Percentiles rank a stretch among this genome's conserved stretches.
These are phyloP conservation scores for Melampsora medusae DNA, from an alignment of 1,284 basidiomycete species.

Conservation along the genomic window DNA sequence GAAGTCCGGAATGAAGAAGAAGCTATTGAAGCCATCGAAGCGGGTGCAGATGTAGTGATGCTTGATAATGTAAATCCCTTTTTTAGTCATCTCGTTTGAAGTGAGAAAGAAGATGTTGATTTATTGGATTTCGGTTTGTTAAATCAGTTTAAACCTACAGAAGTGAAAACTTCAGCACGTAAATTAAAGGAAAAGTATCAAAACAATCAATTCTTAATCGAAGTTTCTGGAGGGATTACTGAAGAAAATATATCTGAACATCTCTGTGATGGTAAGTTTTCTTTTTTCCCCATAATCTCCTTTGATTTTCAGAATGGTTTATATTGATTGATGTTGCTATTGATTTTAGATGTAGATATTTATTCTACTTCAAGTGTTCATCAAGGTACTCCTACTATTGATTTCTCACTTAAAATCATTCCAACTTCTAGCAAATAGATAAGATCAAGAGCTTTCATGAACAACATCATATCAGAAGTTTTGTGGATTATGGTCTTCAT, in stretches of 20 bases:
- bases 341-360: conserved; percentile 78
- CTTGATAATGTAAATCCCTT: conserved; percentile 69
- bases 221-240: conserved; percentile 89
- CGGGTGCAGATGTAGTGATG: conserved; percentile 97
- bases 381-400: conserved; percentile 81
- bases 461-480: too few relatives aligned
- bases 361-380: conserved; percentile 88
- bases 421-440: conserved; percentile 49
- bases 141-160: conserved; percentile 67
- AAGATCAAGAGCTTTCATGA: too few relatives aligned
- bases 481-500: too few relatives aligned
- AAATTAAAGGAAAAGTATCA: conserved; percentile 73
- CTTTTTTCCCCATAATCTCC: background rate
- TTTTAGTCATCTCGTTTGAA: background rate
- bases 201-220: conserved; percentile 77
- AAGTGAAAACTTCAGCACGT: conserved; percentile 68
- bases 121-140: background rate
- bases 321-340: background rate
- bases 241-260: conserved; percentile 73
- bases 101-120: background rate
- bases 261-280: conserved; percentile 67
- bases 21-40: conserved; percentile 90
- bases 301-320: conserved; percentile 1
- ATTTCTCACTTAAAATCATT: conserved; percentile 91
- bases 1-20: conserved; percentile 85